Evolutionary conservation across 305 asterid genomes (phyloP).

Genomic region (Ilex paraguariensis): DNA sequence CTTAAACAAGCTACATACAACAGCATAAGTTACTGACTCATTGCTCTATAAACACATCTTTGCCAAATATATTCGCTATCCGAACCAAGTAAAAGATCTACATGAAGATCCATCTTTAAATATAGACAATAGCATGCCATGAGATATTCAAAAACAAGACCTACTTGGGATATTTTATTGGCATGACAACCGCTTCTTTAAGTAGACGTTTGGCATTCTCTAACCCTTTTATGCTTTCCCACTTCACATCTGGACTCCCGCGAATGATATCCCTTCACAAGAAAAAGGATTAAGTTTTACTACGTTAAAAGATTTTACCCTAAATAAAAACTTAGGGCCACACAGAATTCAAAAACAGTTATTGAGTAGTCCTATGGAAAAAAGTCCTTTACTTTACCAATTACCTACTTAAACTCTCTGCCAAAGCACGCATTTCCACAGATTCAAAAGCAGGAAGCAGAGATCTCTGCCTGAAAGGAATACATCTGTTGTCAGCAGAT

Average conservation of each 20-base stretch:
- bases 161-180: conserved; percentile 91
- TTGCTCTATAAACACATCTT: background rate
- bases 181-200: conserved; percentile 98
- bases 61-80: background rate
- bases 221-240: conserved; percentile 88
- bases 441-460: conserved; percentile 91
- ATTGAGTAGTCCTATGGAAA: background rate
- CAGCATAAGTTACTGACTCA: background rate
- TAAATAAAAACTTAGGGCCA: conserved; percentile 10
- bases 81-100: background rate
- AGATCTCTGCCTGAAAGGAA: conserved; percentile 63
- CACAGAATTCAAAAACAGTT: conserved; percentile 9
- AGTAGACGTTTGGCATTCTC: conserved; percentile 88
- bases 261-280: conserved; percentile 81
- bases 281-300: conserved; percentile 3
- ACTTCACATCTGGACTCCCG: conserved; percentile 88
- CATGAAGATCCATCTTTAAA: background rate
- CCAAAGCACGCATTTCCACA: conserved; percentile 83
- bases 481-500: conserved; percentile 22
- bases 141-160: conserved; percentile 18
- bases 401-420: conserved; percentile 93
- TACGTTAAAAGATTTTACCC: conserved; percentile 7
- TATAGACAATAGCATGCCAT: conserved; percentile 10
- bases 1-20: background rate
- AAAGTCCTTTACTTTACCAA: conserved; percentile 6